Evolutionary conservation across 176 grass and related monocot genomes (phyloP), one percentile per base, ranked within the genome.

Genomic region (Oryza brachyantha): DNA sequence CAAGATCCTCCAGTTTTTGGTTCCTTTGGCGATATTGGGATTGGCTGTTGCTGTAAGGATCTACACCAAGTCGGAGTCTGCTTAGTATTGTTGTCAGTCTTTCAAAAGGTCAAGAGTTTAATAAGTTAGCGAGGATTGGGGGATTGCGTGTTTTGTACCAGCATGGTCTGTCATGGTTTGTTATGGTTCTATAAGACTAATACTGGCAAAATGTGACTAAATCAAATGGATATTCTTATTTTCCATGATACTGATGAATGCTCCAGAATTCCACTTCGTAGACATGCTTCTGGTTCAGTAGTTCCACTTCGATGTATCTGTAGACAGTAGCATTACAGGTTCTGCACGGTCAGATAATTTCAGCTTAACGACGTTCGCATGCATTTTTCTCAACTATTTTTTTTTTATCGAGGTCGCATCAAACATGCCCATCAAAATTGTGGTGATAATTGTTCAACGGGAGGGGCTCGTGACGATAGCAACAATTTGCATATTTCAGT

Each of bases 1-100:
- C 84, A 93, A 86, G 88, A 81, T 97, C 37, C 91, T 93, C 34
- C 94, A 92, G 91, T 92, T 97, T 85, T 80, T 97, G 66, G 89
- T 97, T 59, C 94, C 94, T 28, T 45, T 97, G 13, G 84, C 85
- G 1, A 92, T 94, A 48, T 84, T 97, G 84, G 94, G 91, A 17
- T 81, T 90, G 61, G 94, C 91, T 8, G 89, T 92, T 6, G 91
- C 75, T 27, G 76, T 97, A 74, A 91, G 91, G 81, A 72, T 92
- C 81, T 97, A 97, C 84, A 97, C 94, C 82, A 97, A 97, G 81
- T 78, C 91, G 1, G 91, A 88, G 81, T 62, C 81, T 2, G 64
- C 76, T 34, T 84, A 84, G 35, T 24, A 59, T 24, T 61, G 16
- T 60, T 40, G 52, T 80, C 12, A 70, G 34, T 63, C 24, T 16